Base-by-base conservation (phyloP, 441 rosid genomes). In the Iberis amara region DNA sequence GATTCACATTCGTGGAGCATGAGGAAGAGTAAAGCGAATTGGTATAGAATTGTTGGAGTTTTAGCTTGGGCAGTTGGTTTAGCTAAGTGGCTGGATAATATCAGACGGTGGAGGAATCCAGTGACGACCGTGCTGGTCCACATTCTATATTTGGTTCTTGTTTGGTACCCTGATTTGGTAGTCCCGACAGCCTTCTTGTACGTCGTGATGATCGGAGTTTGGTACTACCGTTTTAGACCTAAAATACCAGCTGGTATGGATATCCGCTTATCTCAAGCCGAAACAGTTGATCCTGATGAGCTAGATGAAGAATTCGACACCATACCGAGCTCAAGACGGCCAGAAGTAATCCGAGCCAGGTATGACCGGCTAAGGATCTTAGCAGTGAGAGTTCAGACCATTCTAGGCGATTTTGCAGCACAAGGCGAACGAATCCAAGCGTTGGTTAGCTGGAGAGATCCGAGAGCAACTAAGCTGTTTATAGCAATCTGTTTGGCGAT, bases 1-100 rank as follows among this genome's bases (percentile, higher is more conserved):
- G 96, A 90, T 55, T 90, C 95, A 6, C 95, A 90, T 5, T 23
- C 82, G 0, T 90, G 98, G 98, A 90, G 98, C 85, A 90, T 87
- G 95, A 80, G 98, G 50, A 90, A 81, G 72, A 83, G 98, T 50
- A 90, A 81, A 56, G 88, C 95, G 0, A 87, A 87, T 66, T 87
- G 96, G 98, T 87, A 79, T 51, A 81, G 98, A 58, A 85, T 85
- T 5, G 90, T 87, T 35, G 92, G 81, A 1, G 95, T 90, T 57
- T 83, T 90, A 11, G 86, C 90, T 4, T 87, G 98, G 96, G 95
- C 79, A 8, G 75, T 87, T 11, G 96, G 98, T 64, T 70, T 90
- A 71, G 96, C 95, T 0, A 87, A 75, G 60, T 90, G 98, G 98
- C 59, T 87, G 57, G 81, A 87, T 38, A 74, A 75, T 35, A 76